Conservation (phyloP, 352 stramenopile genomes). For the Hyaloperonospora arabidopsidis region DNA sequence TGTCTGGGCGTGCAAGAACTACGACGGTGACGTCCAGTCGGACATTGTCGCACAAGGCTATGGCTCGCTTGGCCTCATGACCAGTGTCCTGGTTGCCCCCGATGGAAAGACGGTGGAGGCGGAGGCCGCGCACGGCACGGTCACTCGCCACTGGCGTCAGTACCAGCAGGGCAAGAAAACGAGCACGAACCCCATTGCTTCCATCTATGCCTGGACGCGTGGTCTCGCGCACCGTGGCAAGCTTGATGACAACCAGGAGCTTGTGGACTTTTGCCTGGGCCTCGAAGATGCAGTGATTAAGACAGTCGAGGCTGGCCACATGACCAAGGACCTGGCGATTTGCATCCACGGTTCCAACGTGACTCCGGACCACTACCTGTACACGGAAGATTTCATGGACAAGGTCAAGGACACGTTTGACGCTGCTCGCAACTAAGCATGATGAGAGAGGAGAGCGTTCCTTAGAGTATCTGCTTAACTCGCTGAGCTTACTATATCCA, state of each 20-base stretch:
- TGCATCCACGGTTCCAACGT: conserved; percentile 59
- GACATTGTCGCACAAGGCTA: conserved; percentile 78
- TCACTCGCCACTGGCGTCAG: conserved; percentile 77
- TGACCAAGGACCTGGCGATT: conserved; percentile 82
- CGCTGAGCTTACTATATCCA: conserved; percentile 23
- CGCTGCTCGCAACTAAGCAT: conserved; percentile 36
- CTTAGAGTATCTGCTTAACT: conserved; percentile 8
- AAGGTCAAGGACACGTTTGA: conserved; percentile 78
- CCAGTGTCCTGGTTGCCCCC: conserved; percentile 54
- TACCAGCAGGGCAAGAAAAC: conserved; percentile 79
- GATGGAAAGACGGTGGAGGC: conserved; percentile 80
- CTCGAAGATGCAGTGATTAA: conserved; percentile 66
- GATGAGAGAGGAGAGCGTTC: not conserved
- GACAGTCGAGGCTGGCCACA: conserved; percentile 66
- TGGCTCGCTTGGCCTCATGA: conserved; percentile 76
- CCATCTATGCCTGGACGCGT: conserved; percentile 77
- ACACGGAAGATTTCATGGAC: conserved; percentile 80
- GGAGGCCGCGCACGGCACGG: conserved; percentile 76
- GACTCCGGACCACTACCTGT: conserved; percentile 43
- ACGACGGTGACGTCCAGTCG: conserved; percentile 75
- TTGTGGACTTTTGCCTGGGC: conserved; percentile 47
- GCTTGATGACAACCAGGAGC: conserved; percentile 69
- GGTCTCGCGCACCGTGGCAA: conserved; percentile 61
- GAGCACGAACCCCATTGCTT: conserved; percentile 73
- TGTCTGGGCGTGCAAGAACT: conserved; percentile 83